phyloP scores from a whole-genome alignment of 305 asterid genomes.

The Rubia tinctorum region DNA sequence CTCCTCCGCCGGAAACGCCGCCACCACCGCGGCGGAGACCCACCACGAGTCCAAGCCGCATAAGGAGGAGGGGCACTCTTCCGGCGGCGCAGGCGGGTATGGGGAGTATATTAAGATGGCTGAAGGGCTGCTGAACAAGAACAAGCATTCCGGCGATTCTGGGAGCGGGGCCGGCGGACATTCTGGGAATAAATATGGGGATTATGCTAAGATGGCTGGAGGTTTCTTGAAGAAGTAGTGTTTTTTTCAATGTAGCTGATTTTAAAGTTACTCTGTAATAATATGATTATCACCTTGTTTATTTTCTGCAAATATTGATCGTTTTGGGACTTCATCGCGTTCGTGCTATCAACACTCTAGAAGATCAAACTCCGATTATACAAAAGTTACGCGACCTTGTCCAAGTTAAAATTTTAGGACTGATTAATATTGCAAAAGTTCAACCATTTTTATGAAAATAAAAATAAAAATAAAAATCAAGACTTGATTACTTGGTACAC shows the following conservation, averaged over 20 bases:
- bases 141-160: slow-evolving; percentile 15
- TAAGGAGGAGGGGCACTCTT: slow-evolving; percentile 10
- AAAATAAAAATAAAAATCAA: too few species aligned
- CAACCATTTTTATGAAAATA: too few species aligned
- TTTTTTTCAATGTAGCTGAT: not conserved
- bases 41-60: slow-evolving; percentile 9
- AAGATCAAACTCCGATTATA: too few species aligned
- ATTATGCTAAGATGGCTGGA: slow-evolving; percentile 32
- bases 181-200: slow-evolving; percentile 23
- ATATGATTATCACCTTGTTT: not conserved
- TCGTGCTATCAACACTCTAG: too few species aligned
- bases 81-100: slow-evolving; percentile 6
- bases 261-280: not conserved
- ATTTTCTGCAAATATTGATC: not conserved
- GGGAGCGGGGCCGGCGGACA: not conserved
- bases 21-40: slow-evolving; percentile 14
- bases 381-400: too few species aligned
- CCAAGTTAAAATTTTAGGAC: too few species aligned
- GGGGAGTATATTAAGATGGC: slow-evolving; percentile 36
- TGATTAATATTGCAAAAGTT: too few species aligned
- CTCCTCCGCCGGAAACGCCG: slow-evolving; percentile 18
- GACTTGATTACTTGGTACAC: too few species aligned
- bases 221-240: slow-evolving; percentile 28
- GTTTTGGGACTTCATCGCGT: not conserved
- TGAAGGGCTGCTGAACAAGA: slow-evolving; percentile 28